Evolutionary conservation across 306 rosid genomes (phyloP).

Genomic region (Betula pendula): DNA sequence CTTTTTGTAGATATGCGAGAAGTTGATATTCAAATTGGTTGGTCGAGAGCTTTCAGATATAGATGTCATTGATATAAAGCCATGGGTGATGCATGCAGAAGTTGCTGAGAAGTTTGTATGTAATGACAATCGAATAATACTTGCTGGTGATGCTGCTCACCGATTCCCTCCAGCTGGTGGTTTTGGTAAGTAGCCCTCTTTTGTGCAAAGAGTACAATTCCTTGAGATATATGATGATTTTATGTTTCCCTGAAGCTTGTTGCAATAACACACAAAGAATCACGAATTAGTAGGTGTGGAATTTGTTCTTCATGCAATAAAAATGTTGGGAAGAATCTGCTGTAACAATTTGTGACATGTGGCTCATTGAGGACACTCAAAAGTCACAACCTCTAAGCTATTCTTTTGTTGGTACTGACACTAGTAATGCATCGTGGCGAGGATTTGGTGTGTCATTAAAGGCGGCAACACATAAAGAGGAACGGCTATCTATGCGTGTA

Average conservation of each 20-base stretch:
- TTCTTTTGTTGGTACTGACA: not conserved
- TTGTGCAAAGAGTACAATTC: constrained; percentile 23
- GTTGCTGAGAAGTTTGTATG: constrained; percentile 79
- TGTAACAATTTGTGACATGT: not conserved
- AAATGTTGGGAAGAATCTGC: constrained; percentile 1
- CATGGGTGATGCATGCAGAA: constrained; percentile 99
- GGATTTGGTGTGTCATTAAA: not conserved
- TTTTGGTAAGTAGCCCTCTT: constrained; percentile 68
- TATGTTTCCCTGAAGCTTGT: not conserved
- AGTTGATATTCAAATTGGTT: constrained; percentile 68
- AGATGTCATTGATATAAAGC: constrained; percentile 75
- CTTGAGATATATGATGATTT: not conserved
- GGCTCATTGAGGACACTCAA: not conserved
- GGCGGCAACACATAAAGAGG: not conserved
- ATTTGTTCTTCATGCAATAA: not conserved
- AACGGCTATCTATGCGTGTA: not conserved
- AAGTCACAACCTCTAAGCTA: not conserved
- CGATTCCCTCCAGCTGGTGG: constrained; percentile 99
- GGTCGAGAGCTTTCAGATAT: constrained; percentile 77
- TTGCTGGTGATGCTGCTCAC: constrained; percentile 97
- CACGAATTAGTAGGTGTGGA: not conserved
- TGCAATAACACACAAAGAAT: not conserved
- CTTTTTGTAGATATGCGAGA: constrained; percentile 65
- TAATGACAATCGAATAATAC: constrained; percentile 58
- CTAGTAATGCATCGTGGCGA: not conserved